Evolutionary conservation across 1,139 yeast species (phyloP), one percentile per base, ranked within the genome.

Genomic region (Lodderomyces oxycetoniae): DNA sequence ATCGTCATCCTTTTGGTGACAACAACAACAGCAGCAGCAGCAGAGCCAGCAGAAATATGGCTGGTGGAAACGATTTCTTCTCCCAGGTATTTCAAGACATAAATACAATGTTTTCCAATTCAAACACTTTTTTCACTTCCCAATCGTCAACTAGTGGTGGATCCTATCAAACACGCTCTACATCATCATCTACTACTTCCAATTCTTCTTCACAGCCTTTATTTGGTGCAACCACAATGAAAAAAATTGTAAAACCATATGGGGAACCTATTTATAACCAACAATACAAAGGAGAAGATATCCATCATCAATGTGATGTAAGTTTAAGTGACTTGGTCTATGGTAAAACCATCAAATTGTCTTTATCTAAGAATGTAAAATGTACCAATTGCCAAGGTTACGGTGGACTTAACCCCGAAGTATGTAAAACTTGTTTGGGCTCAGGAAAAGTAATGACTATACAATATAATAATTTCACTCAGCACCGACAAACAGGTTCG

Each of bases 281-380:
- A 15, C 17, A 46, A 13, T 42, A 38, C 7, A 49, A 44, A 28
- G 69, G 71, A n/a, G 52, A 52, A 32, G 69, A 66, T 40, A 67
- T 68, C 25, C 66, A 61, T 39, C 74, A 68, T 43, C 57, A 61
- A 4, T 65, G 65, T 42, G 57, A 55, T 26, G 63, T 67, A 5
- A 48, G 54, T 4, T 47, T 68, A 19, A 57, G 53, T 3, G 72
- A 67, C 36, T 45, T 67, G 40, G 63, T 58, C 28, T 53, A 45
- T 35, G 74, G 74, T 5, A 67, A 64, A 37, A 54, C 56, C 4
- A 57, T 65, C 36, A 64, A 63, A 42, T 55, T 67, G 26, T 65
- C 61, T 42, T 53, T 68, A 7, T 72, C 73, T 2, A 60, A 59
- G 38, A 59, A 50, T 31, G 51, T 62, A 19, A 58, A 53, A 35